Conservation (phyloP, 148 eudicot genomes). For the Euryodendron excelsum region DNA sequence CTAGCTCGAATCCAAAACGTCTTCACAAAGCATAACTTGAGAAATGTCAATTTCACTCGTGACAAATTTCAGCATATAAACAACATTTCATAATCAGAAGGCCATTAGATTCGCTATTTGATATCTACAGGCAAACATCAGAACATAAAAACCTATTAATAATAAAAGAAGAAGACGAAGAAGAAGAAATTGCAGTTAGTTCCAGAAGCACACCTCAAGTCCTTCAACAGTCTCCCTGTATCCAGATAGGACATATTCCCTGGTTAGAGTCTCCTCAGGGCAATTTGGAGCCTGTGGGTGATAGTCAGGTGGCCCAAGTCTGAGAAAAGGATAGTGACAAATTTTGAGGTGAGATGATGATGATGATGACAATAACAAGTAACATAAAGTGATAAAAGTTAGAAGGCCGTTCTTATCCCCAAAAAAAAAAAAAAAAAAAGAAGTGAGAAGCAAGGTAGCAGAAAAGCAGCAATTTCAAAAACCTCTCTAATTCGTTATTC, state of each 20-base stretch:
- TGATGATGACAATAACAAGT: neutral
- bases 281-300: constrained; percentile 83
- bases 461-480: constrained; percentile 4
- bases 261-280: constrained; percentile 92
- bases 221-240: constrained; percentile 98
- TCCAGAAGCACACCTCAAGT: constrained; percentile 64
- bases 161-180: neutral
- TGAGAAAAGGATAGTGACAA: constrained; percentile 25
- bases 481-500: neutral
- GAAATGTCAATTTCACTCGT: neutral
- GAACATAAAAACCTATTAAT: neutral
- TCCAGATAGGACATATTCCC: constrained; percentile 83
- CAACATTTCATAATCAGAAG: neutral
- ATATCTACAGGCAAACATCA: neutral
- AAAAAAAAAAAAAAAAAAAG: too few relatives aligned
- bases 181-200: constrained; percentile 12
- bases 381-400: neutral
- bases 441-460: too few relatives aligned
- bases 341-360: neutral
- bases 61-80: neutral
- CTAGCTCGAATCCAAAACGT: neutral
- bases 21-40: neutral
- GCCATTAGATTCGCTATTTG: neutral
- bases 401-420: too few relatives aligned
- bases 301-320: constrained; percentile 96